Base-by-base conservation (phyloP, 345 rosid species). In the Eucalyptus erythrocorys region DNA sequence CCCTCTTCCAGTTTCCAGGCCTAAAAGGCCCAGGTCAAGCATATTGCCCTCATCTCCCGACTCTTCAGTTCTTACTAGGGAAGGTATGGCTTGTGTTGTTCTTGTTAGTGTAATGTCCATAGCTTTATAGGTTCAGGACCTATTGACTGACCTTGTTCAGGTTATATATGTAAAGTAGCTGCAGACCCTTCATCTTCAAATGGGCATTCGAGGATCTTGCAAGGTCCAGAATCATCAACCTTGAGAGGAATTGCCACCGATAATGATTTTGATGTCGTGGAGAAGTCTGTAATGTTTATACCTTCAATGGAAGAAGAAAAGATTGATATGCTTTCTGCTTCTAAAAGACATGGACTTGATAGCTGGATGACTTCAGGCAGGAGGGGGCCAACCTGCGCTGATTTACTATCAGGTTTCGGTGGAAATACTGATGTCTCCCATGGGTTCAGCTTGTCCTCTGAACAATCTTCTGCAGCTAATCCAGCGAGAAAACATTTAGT, bases 161-260 rank as follows among this genome's bases (percentile, higher is more conserved):
- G 85, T 89, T 93, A 59, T 88, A 92, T 76, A 51, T 89, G 92
- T 57, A 94, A 92, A 89, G 87, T 90, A 45, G 92, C 89, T 87
- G 88, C 90, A 91, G 97, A 94, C 95, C 94, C 95, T 93, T 90
- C 93, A 89, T 90, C 93, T 7, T 90, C 92, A 49, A 93, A 90
- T 89, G 96, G 93, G 66, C 92, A 93, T 88, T 91, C 98, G 47
- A 96, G 94, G 95, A 95, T 93, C 95, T 92, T 95, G 94, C 96
- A 95, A 95, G 96, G 95, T 92, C 97, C 94, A 94, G 97, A 95
- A 92, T 92, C 90, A 87, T 42, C 94, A 90, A 91, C 97, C 97
- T 94, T 94, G 94, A 93, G 96, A 92, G 91, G 94, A 87, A 95
- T 92, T 87, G 92, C 90, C 90, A 64, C 92, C 6, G 94, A 92